A percentile compares a stretch with the other conserved stretches of the same genome.
phyloP scores from a whole-genome alignment of 768 basidiomycete species.

The Tulasnella sp. region DNA sequence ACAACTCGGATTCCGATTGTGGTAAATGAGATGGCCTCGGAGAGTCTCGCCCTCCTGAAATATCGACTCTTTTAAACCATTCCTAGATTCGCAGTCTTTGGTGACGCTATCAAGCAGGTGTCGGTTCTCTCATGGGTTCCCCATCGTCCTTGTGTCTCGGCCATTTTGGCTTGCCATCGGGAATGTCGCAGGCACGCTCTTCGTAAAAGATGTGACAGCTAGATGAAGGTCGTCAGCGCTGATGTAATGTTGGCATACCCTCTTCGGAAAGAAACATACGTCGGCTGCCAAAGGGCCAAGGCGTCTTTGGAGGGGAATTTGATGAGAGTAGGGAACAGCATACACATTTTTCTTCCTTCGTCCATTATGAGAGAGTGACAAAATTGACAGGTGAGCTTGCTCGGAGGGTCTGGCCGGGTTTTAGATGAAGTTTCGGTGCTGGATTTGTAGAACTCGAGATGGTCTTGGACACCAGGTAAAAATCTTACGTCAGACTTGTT shows the following conservation, averaged over 20 bases:
- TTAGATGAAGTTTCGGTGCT: not conserved
- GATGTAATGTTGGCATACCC: not conserved
- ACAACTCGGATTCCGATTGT: not conserved
- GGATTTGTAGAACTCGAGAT: not conserved
- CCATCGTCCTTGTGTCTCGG: conserved; percentile 5
- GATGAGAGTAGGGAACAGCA: conserved; percentile 3
- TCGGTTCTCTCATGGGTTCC: not conserved
- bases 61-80: no score
- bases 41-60: no score
- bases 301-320: not conserved
- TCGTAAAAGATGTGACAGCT: not conserved
- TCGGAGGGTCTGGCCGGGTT: not conserved
- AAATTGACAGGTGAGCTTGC: not conserved
- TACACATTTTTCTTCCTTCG: not conserved
- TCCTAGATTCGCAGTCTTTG: no score
- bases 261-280: not conserved
- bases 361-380: not conserved
- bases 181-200: not conserved
- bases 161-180: not conserved
- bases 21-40: no score
- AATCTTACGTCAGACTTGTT: not conserved
- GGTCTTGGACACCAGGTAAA: not conserved
- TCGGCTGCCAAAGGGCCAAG: not conserved
- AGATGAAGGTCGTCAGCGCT: not conserved
- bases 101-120: not conserved